Evolutionary conservation across 2,329 filamentous ascomycete genomes (phyloP), one percentile per base, ranked within the genome.

Genomic region (Exophiala phaeomuriformis): DNA sequence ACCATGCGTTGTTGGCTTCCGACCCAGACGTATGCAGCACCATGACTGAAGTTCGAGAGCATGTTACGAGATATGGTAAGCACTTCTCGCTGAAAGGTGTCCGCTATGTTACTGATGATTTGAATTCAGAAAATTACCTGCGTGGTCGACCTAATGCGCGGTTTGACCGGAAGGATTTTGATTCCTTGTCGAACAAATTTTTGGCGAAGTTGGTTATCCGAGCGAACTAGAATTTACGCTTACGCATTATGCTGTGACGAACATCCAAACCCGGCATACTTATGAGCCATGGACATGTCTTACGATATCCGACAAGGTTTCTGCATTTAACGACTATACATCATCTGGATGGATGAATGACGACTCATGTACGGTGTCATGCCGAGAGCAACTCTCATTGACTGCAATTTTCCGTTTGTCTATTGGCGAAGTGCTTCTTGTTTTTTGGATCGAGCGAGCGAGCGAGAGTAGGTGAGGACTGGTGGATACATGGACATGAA

Each of bases 111-210:
- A 19, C 44, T 27, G 5, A 44, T 55, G 19, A 51, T 29, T 3
- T 7, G 19, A 7, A 45, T 36, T 41, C 74, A 96, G 90, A 96
- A 75, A 77, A 81, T 51, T 97, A 96, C 72, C 80, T 97, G 57
- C 84, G 88, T 66, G 83, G 83, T 57, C 87, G 91, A 63, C 80
- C 82, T 63, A 83, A 85, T 54, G 82, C 86, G 65, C 88, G 85
- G 71, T 97, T 95, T 71, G 86, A 95, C 75, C 84, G 88, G 64
- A 82, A 85, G 64, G 88, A 97, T 75, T 97, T 96, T 68, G 91
- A 97, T 75, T 93, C 85, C 57, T 74, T 97, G 68, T 95, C 90
- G 49, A 96, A 95, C 78, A 97, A 96, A 77, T 96, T 97, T 77
- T 75, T 96, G 63, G 94, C 90, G 36, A 94, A 94, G 74, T 82